Evolutionary conservation across 2,329 filamentous ascomycete genomes (phyloP).

Genomic region (Emericellopsis atlantica): DNA sequence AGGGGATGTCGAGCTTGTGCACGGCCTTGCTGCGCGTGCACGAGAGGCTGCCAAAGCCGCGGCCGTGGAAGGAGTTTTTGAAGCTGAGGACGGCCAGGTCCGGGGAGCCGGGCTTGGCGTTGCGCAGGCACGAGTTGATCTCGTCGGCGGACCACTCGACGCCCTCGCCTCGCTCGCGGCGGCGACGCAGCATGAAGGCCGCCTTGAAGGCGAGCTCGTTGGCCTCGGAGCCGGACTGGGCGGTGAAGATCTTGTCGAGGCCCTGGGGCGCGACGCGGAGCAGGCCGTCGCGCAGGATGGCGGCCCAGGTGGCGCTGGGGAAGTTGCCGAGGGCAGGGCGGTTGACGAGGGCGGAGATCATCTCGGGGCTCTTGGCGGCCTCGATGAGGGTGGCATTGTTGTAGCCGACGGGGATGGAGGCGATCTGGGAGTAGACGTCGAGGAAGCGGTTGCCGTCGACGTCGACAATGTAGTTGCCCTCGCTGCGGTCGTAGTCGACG

Average conservation of each 20-base stretch:
- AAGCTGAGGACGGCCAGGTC: conserved; percentile 69
- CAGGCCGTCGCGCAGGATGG: conserved; percentile 58
- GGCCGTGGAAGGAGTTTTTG: conserved; percentile 67
- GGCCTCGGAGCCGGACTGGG: conserved; percentile 66
- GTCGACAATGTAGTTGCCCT: conserved; percentile 39
- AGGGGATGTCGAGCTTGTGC: conserved; percentile 80
- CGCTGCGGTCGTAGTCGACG: conserved; percentile 37
- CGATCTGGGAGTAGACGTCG: conserved; percentile 64
- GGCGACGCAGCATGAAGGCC: conserved; percentile 70
- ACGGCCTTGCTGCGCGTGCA: conserved; percentile 75
- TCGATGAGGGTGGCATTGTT: conserved; percentile 59
- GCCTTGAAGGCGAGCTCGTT: conserved; percentile 82
- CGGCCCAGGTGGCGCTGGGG: conserved; percentile 61
- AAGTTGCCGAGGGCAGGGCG: conserved; percentile 72
- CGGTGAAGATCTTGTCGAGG: conserved; percentile 69
- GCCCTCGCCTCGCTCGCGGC: conserved; percentile 55
- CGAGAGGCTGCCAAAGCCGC: conserved; percentile 65
- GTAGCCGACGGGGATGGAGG: conserved; percentile 74
- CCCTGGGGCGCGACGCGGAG: conserved; percentile 61
- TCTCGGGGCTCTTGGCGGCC: conserved; percentile 56
- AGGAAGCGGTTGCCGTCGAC: conserved; percentile 35
- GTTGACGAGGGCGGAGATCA: conserved; percentile 64
- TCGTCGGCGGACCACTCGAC: conserved; percentile 63
- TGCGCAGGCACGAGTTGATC: conserved; percentile 54
- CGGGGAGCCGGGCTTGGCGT: conserved; percentile 60